phyloP scores from a whole-genome alignment of 1,284 basidiomycete genomes.

The Vanrija humicola region DNA sequence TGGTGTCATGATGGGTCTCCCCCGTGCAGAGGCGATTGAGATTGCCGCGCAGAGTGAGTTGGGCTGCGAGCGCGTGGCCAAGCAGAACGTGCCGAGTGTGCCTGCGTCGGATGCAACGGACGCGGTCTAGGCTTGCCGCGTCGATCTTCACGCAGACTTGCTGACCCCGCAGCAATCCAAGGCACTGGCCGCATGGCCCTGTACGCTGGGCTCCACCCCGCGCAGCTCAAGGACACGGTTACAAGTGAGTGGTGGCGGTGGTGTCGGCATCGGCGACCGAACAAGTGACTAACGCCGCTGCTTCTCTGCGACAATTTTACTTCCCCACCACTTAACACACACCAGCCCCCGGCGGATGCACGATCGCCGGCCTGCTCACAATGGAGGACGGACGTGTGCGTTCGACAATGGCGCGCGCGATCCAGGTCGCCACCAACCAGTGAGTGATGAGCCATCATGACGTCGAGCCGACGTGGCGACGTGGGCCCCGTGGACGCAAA shows the following conservation, averaged over 20 bases:
- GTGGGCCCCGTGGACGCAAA: too few species aligned
- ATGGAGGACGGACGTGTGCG: conserved; percentile 92
- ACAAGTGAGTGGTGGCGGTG: conserved; percentile 64
- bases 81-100: background rate
- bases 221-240: conserved; percentile 95
- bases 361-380: conserved; percentile 90
- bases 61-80: background rate
- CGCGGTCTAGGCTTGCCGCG: too few species aligned
- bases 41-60: conserved; percentile 88
- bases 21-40: conserved; percentile 87
- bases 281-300: background rate
- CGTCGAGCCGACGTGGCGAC: background rate
- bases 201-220: conserved; percentile 81
- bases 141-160: background rate
- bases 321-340: too few species aligned
- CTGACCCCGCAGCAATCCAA: conserved; percentile 68
- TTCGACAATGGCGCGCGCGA: conserved; percentile 91
- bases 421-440: conserved; percentile 85
- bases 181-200: conserved; percentile 95
- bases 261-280: background rate
- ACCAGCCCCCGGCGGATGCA: conserved; percentile 93
- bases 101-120: too few species aligned
- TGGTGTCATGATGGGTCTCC: conserved; percentile 99
- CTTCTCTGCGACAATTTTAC: too few species aligned
- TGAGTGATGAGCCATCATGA: conserved; percentile 17